phyloP scores from a whole-genome alignment of 306 rosid species.

The Rosa rugosa region DNA sequence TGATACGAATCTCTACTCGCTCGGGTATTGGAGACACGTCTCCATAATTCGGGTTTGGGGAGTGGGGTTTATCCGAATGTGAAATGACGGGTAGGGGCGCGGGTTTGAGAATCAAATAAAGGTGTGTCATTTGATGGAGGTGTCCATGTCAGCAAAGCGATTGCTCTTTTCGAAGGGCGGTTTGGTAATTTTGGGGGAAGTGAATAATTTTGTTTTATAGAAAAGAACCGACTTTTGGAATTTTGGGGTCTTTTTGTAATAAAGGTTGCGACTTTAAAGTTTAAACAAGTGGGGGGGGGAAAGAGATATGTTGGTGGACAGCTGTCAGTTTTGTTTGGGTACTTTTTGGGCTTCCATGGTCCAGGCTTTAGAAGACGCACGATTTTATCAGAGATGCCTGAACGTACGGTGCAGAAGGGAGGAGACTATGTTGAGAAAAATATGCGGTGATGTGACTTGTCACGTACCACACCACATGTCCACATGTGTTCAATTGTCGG shows the following conservation, averaged over 20 bases:
- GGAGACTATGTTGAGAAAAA: not conserved
- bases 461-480: not conserved
- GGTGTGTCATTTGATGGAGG: constrained; percentile 15
- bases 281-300: not conserved
- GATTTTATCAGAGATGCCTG: not conserved
- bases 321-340: constrained; percentile 18
- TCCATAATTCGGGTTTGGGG: no score
- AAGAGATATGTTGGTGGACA: constrained; percentile 23
- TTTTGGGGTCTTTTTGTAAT: not conserved
- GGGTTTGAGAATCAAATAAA: not conserved
- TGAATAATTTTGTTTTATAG: not conserved
- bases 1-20: not conserved
- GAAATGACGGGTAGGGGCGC: not conserved
- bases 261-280: not conserved
- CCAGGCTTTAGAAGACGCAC: not conserved
- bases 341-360: not conserved
- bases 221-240: not conserved
- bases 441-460: not conserved
- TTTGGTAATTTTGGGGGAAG: constrained; percentile 10
- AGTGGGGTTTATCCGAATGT: not conserved
- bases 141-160: constrained; percentile 29
- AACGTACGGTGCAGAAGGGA: not conserved
- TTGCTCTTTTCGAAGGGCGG: not conserved
- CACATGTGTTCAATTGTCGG: not conserved
- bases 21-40: not conserved